Base-by-base conservation (phyloP, 352 stramenopile genomes). In the Peronospora farinosa region DNA sequence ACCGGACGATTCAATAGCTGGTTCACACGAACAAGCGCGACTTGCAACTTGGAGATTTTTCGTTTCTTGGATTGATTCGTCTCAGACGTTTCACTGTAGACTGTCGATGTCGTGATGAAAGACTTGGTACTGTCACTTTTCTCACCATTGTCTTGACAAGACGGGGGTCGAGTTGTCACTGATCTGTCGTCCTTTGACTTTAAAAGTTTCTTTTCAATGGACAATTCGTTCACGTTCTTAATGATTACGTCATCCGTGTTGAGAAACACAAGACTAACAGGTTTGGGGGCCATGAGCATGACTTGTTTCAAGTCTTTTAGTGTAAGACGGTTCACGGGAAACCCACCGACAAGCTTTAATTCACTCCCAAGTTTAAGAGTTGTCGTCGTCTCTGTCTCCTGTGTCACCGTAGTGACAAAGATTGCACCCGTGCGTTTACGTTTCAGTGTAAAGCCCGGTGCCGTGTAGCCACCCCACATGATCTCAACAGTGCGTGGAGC, bases 211-310 rank as follows among this genome's bases (percentile, higher is more conserved):
- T 50, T 33, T 23, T 51, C 36, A 8, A 17, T 30, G 1, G 42
- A 19, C 19, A 74, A 63, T 78, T 67, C 9, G 69, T 54, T 44
- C 16, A 53, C 28, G 15, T 35, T 38, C 9, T 36, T 21, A n/a
- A 75, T 49, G 19, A 76, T 38, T 33, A 79, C 59, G 21, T 78
- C 61, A 31, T 79, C 70, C 30, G 64, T 55, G 54, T 83, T 84
- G n/a, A 86, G 47, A 54, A 90, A 90, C 44, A 90, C 76, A 40
- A 90, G 72, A 40, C 76, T 87, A 60, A 90, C 74, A 27, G 78
- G 78, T 53, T 88, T 87, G 23, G 76, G 74, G 4, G 77, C 77
- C 49, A 67, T 47, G 12, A 86, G 63, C 74, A 90, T 87, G 40
- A 90, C 65, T 54, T 86, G 86, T 62, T 90, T 90, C 13, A 90